phyloP scores from a whole-genome alignment of 768 basidiomycete species.

The Tubosaeta sp. region DNA sequence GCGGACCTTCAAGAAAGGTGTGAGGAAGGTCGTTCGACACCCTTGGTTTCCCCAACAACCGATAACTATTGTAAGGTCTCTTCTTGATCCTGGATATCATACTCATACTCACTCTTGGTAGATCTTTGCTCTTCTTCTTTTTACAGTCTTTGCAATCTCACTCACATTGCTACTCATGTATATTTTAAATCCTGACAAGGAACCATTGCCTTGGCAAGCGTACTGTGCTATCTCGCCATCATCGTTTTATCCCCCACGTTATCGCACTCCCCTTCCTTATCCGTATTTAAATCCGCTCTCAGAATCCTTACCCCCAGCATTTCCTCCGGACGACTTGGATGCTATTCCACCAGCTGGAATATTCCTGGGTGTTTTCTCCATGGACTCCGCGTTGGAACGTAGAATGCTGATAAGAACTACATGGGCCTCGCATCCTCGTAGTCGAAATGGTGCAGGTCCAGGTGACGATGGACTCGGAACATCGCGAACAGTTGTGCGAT shows the following conservation, averaged over 20 bases:
- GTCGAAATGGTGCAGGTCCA: slow-evolving; percentile 65
- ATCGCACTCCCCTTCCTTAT: slow-evolving; percentile 39
- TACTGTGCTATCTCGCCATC: slow-evolving; percentile 75
- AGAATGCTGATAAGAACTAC: slow-evolving; percentile 84
- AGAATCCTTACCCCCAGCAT: slow-evolving; percentile 36
- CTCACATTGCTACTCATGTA: slow-evolving; percentile 87
- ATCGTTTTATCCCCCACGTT: slow-evolving; percentile 40
- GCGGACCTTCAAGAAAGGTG: slow-evolving; percentile 50
- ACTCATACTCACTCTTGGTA: slow-evolving; percentile 30
- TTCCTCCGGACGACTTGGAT: slow-evolving; percentile 74
- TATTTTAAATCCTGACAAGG: slow-evolving; percentile 93
- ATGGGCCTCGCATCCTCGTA: slow-evolving; percentile 81
- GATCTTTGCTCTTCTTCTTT: slow-evolving; percentile 69
- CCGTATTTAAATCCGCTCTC: slow-evolving; percentile 34
- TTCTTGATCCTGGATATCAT: background rate
- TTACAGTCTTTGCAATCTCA: slow-evolving; percentile 76
- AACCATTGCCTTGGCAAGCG: slow-evolving; percentile 88
- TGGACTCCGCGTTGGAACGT: slow-evolving; percentile 79
- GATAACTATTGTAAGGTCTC: slow-evolving; percentile 64
- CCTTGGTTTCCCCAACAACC: slow-evolving; percentile 79
- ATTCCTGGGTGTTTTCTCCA: slow-evolving; percentile 86
- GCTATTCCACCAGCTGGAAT: slow-evolving; percentile 77
- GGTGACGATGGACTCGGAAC: slow-evolving; percentile 72
- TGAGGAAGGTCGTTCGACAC: slow-evolving; percentile 57
- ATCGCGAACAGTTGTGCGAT: slow-evolving; percentile 81